Evolutionary conservation across 306 rosid genomes (phyloP).

Genomic region (Castanea mollissima): DNA sequence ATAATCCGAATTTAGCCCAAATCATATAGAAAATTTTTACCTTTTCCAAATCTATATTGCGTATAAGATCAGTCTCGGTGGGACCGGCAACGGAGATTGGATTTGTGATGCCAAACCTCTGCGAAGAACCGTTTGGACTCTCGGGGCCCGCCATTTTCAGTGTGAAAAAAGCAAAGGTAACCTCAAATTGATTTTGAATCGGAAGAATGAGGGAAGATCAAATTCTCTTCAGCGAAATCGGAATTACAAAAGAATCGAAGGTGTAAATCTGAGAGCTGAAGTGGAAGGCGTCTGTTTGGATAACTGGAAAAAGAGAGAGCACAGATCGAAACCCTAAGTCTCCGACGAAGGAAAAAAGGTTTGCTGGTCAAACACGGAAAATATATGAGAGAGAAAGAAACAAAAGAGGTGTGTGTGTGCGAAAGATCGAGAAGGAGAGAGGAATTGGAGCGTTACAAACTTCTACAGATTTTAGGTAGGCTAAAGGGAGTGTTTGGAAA

Average conservation of each 20-base stretch:
- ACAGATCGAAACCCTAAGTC: slow-evolving; percentile 13
- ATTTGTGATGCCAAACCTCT: slow-evolving; percentile 54
- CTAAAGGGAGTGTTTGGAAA: background rate
- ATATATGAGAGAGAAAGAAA: background rate
- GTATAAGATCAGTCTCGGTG: slow-evolving; percentile 59
- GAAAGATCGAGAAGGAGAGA: background rate
- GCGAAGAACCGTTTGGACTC: slow-evolving; percentile 36
- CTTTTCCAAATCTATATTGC: slow-evolving; percentile 71
- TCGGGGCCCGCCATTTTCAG: slow-evolving; percentile 66
- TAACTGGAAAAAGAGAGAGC: no score
- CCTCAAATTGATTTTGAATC: no score
- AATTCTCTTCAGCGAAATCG: background rate
- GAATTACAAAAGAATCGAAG: background rate
- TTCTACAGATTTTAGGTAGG: background rate
- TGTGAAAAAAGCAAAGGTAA: no score
- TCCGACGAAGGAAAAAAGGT: slow-evolving; percentile 2
- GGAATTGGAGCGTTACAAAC: background rate
- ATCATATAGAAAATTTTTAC: slow-evolving; percentile 28
- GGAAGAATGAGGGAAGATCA: background rate
- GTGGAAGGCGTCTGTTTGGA: background rate
- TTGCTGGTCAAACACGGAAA: slow-evolving; percentile 22
- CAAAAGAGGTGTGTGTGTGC: no score
- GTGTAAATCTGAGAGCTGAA: no score
- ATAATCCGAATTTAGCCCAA: background rate
- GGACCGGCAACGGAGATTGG: slow-evolving; percentile 88